Evolutionary conservation across 768 basidiomycete genomes (phyloP).

Genomic region (Tephrocybe sp.): DNA sequence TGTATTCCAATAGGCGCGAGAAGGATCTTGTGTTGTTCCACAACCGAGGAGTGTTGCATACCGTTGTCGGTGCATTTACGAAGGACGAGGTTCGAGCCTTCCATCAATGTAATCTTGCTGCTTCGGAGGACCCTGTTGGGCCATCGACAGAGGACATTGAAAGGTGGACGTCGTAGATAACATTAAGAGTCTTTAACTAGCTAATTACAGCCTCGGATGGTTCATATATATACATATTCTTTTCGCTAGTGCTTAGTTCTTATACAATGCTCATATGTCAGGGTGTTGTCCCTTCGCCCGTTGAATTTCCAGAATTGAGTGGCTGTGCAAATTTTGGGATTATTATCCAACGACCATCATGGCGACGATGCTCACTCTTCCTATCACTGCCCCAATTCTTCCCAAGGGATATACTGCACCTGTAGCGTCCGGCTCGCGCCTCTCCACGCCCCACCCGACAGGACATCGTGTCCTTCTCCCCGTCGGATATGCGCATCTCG

Average conservation of each 20-base stretch:
- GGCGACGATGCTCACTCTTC: conserved; percentile 27
- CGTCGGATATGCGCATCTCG: conserved; percentile 86
- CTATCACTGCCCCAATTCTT: conserved; percentile 29
- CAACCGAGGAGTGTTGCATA: conserved; percentile 80
- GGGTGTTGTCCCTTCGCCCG: no score
- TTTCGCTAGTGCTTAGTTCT: no score
- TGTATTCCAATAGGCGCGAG: conserved; percentile 30
- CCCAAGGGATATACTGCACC: conserved; percentile 47
- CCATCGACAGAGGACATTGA: conserved; percentile 68
- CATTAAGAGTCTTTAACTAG: no score
- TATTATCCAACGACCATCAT: conserved; percentile 12
- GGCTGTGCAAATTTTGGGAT: not conserved
- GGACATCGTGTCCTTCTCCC: conserved; percentile 63
- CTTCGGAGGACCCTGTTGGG: conserved; percentile 68
- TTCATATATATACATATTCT: no score
- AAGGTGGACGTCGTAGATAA: conserved; percentile 62
- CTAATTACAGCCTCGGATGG: no score
- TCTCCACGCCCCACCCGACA: conserved; percentile 35
- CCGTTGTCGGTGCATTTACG: conserved; percentile 77
- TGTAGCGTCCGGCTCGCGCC: conserved; percentile 28
- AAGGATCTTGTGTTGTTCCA: conserved; percentile 84
- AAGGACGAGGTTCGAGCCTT: conserved; percentile 70
- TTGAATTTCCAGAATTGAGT: no score
- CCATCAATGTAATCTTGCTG: conserved; percentile 89
- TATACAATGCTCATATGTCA: no score